Conservation (phyloP, 208 protist genomes). For the Lotmaria passim region DNA sequence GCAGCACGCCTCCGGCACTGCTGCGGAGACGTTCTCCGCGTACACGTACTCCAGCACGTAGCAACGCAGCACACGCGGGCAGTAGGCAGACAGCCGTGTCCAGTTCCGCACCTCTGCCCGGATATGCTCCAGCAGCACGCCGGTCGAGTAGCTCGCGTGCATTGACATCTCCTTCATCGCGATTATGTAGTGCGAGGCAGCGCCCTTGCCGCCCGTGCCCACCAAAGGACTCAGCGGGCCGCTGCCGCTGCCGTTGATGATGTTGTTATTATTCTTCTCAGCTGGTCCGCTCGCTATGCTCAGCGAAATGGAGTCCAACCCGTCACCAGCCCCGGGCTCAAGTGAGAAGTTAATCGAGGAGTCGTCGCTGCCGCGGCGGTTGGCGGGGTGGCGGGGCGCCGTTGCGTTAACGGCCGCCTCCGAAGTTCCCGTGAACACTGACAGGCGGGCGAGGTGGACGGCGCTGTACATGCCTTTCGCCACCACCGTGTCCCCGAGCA, state of each 20-base stretch:
- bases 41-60: constrained; percentile 62
- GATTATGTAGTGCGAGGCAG: constrained; percentile 53
- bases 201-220: background rate
- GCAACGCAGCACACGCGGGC: constrained; percentile 51
- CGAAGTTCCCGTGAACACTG: constrained; percentile 34
- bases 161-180: constrained; percentile 68
- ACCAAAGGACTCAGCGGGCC: background rate
- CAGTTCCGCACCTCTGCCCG: constrained; percentile 52
- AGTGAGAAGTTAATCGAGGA: constrained; percentile 11
- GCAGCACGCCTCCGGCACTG: constrained; percentile 26
- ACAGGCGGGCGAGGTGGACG: constrained; percentile 61
- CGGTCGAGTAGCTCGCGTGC: constrained; percentile 20
- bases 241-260: no score
- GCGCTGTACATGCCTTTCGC: constrained; percentile 55
- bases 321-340: background rate
- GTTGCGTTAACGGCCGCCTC: constrained; percentile 17
- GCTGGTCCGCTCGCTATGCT: constrained; percentile 4
- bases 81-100: constrained; percentile 51
- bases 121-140: constrained; percentile 40
- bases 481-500: constrained; percentile 33
- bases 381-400: constrained; percentile 9
- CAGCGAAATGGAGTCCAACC: constrained; percentile 1
- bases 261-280: background rate
- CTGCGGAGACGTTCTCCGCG: constrained; percentile 16
- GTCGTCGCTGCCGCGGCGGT: background rate